Evolutionary conservation across 352 stramenopile species (phyloP), one percentile per base, ranked within the genome.

Genomic region (Phytophthora citrophthora): DNA sequence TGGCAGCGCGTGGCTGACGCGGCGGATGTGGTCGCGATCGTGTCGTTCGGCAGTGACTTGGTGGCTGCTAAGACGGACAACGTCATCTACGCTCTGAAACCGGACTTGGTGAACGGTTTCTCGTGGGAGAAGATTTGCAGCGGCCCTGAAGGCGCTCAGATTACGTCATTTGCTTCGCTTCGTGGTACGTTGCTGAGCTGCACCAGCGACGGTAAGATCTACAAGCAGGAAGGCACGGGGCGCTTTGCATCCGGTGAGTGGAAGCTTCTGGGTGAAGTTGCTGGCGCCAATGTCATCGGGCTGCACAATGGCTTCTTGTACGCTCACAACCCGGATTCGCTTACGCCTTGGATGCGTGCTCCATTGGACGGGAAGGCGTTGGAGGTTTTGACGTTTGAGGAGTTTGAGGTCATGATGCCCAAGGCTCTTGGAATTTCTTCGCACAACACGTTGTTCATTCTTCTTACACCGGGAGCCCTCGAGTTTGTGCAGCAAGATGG

Each of bases 281-380:
- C 72, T 12, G 76, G 68, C 23, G 79, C 73, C 32, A 68, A 61
- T 3, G 63, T 69, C 5, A 91, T 95, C 45, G 76, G 68, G 2
- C 67, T 93, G n/a, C 84, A 92, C 79, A 90, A 93, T 59, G 73
- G 78, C 3, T 90, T 75, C 44, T 46, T 94, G 51, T 94, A 93
- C 62, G 85, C 74, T 4, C 68, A 74, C 52, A 74, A 58, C n/a
- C 53, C 61, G 4, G 44, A 26, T 12, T 38, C 40, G 16, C 10
- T 31, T 0, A 47, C 38, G 16, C 36, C 70, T 39, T 95, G 83
- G 84, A 82, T 70, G 45, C 81, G 83, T 12, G 83, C 87, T 12
- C 72, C 60, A 5, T 55, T 92, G 41, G 70, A 77, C 2, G 65
- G 63, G 0, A 69, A 81, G 9, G 79, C 75, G 12, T 70, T 91